Evolutionary conservation across 129 eudicot species (phyloP).

Genomic region (Scalesia atractyloides): DNA sequence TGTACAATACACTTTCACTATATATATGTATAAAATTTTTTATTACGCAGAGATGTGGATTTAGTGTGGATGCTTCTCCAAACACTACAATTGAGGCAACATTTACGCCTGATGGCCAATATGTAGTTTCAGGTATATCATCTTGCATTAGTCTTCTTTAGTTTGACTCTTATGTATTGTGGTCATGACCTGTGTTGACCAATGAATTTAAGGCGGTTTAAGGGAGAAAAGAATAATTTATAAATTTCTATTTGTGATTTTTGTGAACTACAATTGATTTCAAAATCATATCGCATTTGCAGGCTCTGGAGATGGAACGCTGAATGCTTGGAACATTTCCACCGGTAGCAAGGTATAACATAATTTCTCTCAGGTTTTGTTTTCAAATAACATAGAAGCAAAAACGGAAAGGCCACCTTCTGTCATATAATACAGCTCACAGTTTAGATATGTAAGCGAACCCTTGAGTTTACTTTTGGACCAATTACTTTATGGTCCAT

Average conservation of each 20-base stretch:
- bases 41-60: constrained; percentile 75
- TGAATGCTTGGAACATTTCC: constrained; percentile 84
- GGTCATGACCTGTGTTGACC: background rate
- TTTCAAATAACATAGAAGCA: background rate
- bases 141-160: constrained; percentile 10
- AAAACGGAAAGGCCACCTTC: constrained; percentile 8
- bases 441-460: background rate
- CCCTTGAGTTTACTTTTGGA: background rate
- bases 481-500: constrained; percentile 1
- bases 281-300: constrained; percentile 2
- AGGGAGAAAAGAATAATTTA: background rate
- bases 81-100: constrained; percentile 78
- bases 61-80: constrained; percentile 82
- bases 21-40: constrained; percentile 20
- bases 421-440: background rate
- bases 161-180: background rate
- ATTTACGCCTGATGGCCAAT: constrained; percentile 96
- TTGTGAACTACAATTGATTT: constrained; percentile 1
- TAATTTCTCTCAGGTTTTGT: background rate
- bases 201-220: background rate
- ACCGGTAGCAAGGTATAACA: constrained; percentile 64
- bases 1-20: no score
- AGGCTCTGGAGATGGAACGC: constrained; percentile 95
- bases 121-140: constrained; percentile 71
- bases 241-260: background rate